A percentile compares a stretch with the other conserved stretches of the same genome.
Evolutionary conservation across 2,329 filamentous ascomycete species (phyloP).

Genomic region (Xylariaceae sp.): DNA sequence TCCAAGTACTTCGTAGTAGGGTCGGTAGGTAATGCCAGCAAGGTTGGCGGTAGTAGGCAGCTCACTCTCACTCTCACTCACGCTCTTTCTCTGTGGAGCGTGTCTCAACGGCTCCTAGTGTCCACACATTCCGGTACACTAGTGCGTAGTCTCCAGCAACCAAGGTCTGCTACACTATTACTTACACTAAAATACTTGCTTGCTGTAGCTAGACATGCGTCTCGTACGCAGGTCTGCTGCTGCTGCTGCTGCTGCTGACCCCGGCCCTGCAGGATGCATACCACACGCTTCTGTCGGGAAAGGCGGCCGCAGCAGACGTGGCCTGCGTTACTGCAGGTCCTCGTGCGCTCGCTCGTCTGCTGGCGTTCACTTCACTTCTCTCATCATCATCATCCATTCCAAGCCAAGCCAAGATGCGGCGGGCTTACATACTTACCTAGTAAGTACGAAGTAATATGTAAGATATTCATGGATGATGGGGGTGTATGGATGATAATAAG

Average conservation of each 20-base stretch:
- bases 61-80: too few species aligned
- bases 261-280: slow-evolving; percentile 29
- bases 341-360: slow-evolving; percentile 8
- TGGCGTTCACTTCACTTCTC: slow-evolving; percentile 12
- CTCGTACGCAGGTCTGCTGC: too few species aligned
- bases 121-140: background rate
- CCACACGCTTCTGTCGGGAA: slow-evolving; percentile 31
- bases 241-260: too few species aligned
- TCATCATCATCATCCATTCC: slow-evolving; percentile 2
- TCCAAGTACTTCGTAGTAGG: too few species aligned
- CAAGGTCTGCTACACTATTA: slow-evolving; percentile 2
- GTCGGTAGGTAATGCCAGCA: background rate
- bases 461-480: too few species aligned
- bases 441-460: too few species aligned
- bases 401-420: background rate
- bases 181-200: too few species aligned
- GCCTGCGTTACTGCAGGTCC: slow-evolving; percentile 32
- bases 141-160: slow-evolving; percentile 5
- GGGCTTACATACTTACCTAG: background rate
- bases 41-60: background rate
- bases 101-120: slow-evolving; percentile 22
- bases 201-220: too few species aligned
- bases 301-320: slow-evolving; percentile 32
- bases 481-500: too few species aligned
- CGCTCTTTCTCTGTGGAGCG: slow-evolving; percentile 12